Base-by-base conservation (phyloP, 768 basidiomycete genomes). In the Russula sp. region DNA sequence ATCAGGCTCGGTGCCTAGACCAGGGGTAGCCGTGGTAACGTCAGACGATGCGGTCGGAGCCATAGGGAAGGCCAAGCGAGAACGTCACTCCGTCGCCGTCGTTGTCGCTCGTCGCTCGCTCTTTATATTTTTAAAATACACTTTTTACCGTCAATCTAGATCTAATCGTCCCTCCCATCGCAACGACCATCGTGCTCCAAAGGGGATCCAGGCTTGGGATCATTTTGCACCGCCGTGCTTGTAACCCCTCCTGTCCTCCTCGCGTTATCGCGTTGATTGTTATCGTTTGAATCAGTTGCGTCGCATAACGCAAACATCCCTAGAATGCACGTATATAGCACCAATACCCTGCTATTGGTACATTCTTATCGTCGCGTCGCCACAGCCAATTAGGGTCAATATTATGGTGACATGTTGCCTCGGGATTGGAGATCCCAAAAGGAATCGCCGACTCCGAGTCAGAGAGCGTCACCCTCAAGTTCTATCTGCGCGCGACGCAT, bases 1-100 rank as follows among this genome's bases (percentile, higher is more conserved):
- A 49, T 64, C 64, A 7, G 56, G 36, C 2, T 65, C 62, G n/a
- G 16, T n/a, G 39, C 16, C 32, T n/a, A 32, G 22, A 18, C 22
- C 46, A 39, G 34, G 1, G 10, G 18, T 54, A 36, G 57, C 41
- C 36, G 42, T 1, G 18, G 20, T 35, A 3, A n/a, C 16, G 48
- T 41, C 29, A 8, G 39, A 11, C 14, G 55, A 20, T 1, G 56
- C n/a, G n/a, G n/a, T n/a, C n/a, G 18, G 32, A 6, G 52, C 41
- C 35, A 54, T 32, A 29, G 51, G 34, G 22, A 34, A n/a, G 29
- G 34, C 16, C 58, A 51, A 51, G n/a, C 25, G 2, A 29, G 25
- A 29, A 29, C 25, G 38, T 18, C 11, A n/a, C 53, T 54, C n/a
- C 14, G 41, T 6, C 13, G 14, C 6, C 41, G 3, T 10, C 14